Conservation (phyloP, 164 flowering plant species). For the Umbellularia californica region DNA sequence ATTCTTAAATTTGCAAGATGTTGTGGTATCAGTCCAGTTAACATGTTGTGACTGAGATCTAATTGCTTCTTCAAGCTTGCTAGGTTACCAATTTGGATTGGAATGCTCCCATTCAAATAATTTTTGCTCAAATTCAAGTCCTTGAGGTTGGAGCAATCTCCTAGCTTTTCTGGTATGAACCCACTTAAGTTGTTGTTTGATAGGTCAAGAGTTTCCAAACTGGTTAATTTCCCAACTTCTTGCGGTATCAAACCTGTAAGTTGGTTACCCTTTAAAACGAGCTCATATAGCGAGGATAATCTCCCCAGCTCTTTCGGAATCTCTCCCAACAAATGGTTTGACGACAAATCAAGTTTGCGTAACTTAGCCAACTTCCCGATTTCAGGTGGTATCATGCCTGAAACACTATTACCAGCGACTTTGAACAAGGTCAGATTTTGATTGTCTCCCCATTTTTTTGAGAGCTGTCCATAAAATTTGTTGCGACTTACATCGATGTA, state of each 20-base stretch:
- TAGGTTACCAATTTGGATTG: slow-evolving; percentile 39
- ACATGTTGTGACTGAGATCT: slow-evolving; percentile 53
- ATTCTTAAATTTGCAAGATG: slow-evolving; percentile 29
- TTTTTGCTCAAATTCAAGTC: slow-evolving; percentile 1
- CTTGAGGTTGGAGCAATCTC: neutral
- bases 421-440: too few species aligned
- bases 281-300: neutral
- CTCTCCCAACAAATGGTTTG: too few species aligned
- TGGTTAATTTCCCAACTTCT: slow-evolving; percentile 1
- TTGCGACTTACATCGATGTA: too few species aligned
- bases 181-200: slow-evolving; percentile 2
- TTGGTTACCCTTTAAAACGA: neutral
- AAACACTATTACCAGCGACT: too few species aligned
- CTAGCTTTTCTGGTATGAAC: neutral
- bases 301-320: too few species aligned
- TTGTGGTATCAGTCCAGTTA: slow-evolving; percentile 44
- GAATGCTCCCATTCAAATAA: slow-evolving; percentile 38
- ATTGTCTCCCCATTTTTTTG: too few species aligned
- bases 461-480: too few species aligned
- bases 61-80: slow-evolving; percentile 22
- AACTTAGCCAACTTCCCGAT: too few species aligned
- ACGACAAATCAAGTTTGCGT: too few species aligned
- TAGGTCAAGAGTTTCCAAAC: neutral
- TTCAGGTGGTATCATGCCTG: too few species aligned
- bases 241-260: neutral